Conservation (phyloP, 345 rosid species). For the Citrus maxima region DNA sequence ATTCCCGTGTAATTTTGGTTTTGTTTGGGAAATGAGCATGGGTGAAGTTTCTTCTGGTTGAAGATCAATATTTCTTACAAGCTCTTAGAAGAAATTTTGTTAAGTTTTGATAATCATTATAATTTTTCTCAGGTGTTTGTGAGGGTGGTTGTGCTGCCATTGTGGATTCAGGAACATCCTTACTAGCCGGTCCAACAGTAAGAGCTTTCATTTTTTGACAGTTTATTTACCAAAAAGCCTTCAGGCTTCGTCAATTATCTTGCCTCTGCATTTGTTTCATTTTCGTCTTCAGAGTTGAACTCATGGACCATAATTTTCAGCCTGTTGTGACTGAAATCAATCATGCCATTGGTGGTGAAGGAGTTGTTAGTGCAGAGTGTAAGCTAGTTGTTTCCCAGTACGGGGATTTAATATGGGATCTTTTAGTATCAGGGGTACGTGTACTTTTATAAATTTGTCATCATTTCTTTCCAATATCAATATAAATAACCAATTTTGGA, state of each 20-base stretch:
- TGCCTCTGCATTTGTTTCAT: not conserved
- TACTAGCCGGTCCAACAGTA: conserved; percentile 83
- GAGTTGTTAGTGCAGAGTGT: conserved; percentile 61
- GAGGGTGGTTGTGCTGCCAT: conserved; percentile 62
- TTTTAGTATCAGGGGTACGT: conserved; percentile 63
- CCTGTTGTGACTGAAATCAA: conserved; percentile 68
- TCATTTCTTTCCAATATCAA: not conserved
- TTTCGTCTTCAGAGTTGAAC: not conserved
- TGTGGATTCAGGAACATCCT: conserved; percentile 78
- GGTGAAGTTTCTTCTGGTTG: not conserved
- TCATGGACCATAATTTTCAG: conserved; percentile 29
- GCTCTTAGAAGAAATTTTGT: not conserved
- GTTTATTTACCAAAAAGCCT: not conserved
- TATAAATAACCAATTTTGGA: not conserved
- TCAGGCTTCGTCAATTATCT: not conserved
- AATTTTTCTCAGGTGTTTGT: conserved; percentile 46
- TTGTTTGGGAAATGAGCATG: not conserved
- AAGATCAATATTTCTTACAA: not conserved
- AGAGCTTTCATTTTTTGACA: not conserved
- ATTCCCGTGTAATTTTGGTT: not conserved
- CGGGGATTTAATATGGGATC: conserved; percentile 73
- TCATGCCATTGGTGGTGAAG: conserved; percentile 76
- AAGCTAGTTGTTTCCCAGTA: conserved; percentile 64
- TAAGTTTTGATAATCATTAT: not conserved
- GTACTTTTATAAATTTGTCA: not conserved